These are phyloP conservation scores for Butyriboletus appendiculatus DNA, from an alignment of 1,284 basidiomycete genomes.

Conservation along the genomic window DNA sequence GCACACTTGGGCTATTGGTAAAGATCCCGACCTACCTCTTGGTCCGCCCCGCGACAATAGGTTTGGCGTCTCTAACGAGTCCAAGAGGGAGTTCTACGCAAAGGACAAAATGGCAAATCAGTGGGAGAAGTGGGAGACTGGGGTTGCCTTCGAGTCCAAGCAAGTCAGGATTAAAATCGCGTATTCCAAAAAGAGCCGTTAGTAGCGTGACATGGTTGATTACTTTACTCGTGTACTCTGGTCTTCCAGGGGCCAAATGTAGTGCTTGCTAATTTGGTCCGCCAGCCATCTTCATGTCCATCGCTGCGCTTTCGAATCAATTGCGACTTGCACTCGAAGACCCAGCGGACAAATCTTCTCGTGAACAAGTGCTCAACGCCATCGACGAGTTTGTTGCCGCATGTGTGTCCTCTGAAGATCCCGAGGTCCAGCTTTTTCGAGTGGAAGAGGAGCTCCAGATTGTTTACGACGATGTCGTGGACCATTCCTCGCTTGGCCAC, in stretches of 20 bases:
- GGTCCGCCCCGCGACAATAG: slow-evolving; percentile 42
- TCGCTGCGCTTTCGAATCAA: slow-evolving; percentile 47
- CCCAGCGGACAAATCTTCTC: slow-evolving; percentile 38
- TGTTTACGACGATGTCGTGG: slow-evolving; percentile 60
- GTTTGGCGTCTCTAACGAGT: slow-evolving; percentile 37
- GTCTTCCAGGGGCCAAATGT: not conserved
- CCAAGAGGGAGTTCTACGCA: slow-evolving; percentile 41
- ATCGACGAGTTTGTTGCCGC: slow-evolving; percentile 57
- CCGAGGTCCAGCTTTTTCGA: slow-evolving; percentile 44
- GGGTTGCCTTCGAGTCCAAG: slow-evolving; percentile 20
- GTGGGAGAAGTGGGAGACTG: slow-evolving; percentile 32
- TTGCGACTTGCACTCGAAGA: slow-evolving; percentile 56
- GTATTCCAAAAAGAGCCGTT: not conserved
- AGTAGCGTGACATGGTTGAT: not conserved
- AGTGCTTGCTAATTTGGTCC: slow-evolving; percentile 14
- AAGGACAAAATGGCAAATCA: slow-evolving; percentile 39
- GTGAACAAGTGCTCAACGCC: slow-evolving; percentile 47
- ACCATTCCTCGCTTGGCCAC: slow-evolving; percentile 61
- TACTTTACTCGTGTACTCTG: slow-evolving; percentile 3
- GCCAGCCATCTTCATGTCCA: slow-evolving; percentile 33
- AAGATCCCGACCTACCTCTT: slow-evolving; percentile 47
- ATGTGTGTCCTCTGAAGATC: slow-evolving; percentile 46
- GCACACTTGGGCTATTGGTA: slow-evolving; percentile 49
- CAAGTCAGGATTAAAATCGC: slow-evolving; percentile 8
- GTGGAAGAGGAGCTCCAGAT: slow-evolving; percentile 68